Base-by-base conservation (phyloP, 1,139 yeast genomes). In the Saccharomycopsis hybrid region DNA sequence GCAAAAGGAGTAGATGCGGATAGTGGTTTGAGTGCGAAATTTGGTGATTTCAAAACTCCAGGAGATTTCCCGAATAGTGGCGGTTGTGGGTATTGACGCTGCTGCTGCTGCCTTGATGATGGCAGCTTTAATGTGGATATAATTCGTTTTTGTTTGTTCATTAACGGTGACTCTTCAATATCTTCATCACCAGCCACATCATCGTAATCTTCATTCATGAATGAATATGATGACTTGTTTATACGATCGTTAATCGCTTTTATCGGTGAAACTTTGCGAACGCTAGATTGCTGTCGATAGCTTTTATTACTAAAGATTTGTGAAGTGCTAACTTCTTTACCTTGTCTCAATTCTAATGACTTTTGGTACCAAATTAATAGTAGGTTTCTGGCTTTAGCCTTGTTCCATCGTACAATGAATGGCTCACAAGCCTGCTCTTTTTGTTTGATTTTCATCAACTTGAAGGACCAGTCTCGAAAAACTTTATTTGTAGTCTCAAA, bases 61-160 rank as follows among this genome's bases (percentile, higher is more conserved):
- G n/a, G n/a, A n/a, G n/a, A n/a, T n/a, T n/a, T n/a, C n/a, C n/a
- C n/a, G n/a, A n/a, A n/a, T n/a, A n/a, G n/a, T n/a, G n/a, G n/a
- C n/a, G n/a, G n/a, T n/a, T n/a, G n/a, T n/a, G n/a, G n/a, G n/a
- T n/a, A n/a, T n/a, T n/a, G n/a, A n/a, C n/a, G n/a, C n/a, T n/a
- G n/a, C n/a, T n/a, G n/a, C n/a, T n/a, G n/a, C n/a, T n/a, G n/a
- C n/a, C n/a, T n/a, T n/a, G n/a, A 28, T 42, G 30, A 18, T 18
- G 8, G 28, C 5, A 4, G 24, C 2, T n/a, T 13, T 18, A 24
- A 11, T 8, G 13, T 25, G 27, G 8, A 11, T n/a, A 29, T 18
- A n/a, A 46, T 42, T 33, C 54, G 32, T 41, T 49, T 46, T 40
- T 47, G 50, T 33, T 49, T 52, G 5, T 47, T 53, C 40, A 52